Conservation (phyloP, 2,329 filamentous ascomycete species). For the Trichophyton verrucosum region DNA sequence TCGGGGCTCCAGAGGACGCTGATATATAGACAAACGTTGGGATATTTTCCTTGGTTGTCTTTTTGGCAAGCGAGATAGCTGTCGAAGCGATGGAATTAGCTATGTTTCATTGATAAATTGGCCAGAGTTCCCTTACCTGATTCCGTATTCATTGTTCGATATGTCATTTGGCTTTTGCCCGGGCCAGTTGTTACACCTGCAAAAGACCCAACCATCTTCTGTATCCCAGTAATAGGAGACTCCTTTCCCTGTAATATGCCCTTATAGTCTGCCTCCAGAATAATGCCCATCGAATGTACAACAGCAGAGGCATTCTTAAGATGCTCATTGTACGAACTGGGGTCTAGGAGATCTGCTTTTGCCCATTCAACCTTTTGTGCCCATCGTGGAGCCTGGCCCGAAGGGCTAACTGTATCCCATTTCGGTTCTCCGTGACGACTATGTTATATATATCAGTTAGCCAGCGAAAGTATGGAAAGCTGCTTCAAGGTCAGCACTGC, state of each 20-base stretch:
- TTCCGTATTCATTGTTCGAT: slow-evolving; percentile 96
- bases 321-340: slow-evolving; percentile 63
- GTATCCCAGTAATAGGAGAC: slow-evolving; percentile 64
- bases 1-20: slow-evolving; percentile 70
- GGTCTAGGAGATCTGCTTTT: slow-evolving; percentile 73
- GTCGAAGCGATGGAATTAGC: slow-evolving; percentile 23
- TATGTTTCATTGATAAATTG: not conserved
- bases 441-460: slow-evolving; percentile 6
- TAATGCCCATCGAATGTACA: slow-evolving; percentile 89
- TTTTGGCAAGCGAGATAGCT: slow-evolving; percentile 70
- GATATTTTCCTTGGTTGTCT: slow-evolving; percentile 53
- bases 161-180: slow-evolving; percentile 55
- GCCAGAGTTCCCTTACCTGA: slow-evolving; percentile 33
- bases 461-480: not conserved
- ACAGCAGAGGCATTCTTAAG: slow-evolving; percentile 70
- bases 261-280: slow-evolving; percentile 97
- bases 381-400: slow-evolving; percentile 62
- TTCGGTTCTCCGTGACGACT: slow-evolving; percentile 83
- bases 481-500: not conserved
- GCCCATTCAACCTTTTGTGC: slow-evolving; percentile 74
- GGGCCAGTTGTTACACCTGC: slow-evolving; percentile 20
- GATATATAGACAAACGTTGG: slow-evolving; percentile 76
- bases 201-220: slow-evolving; percentile 60
- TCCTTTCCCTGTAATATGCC: slow-evolving; percentile 73
- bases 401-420: slow-evolving; percentile 68